phyloP scores from a whole-genome alignment of 345 rosid genomes.

The Linum lewisii region DNA sequence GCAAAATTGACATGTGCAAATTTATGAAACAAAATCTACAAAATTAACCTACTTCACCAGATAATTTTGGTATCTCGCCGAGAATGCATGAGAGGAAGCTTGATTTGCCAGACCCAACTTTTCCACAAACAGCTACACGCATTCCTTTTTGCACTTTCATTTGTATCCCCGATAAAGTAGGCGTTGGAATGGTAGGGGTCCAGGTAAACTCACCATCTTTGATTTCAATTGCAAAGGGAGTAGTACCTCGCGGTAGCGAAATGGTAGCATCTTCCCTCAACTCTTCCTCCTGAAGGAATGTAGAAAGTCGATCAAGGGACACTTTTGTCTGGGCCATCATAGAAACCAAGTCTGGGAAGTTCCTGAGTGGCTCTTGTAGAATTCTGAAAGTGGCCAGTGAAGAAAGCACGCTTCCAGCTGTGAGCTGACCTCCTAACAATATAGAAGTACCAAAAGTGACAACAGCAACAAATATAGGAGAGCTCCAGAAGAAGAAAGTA shows the following conservation, averaged over 20 bases:
- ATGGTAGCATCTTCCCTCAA: slow-evolving; percentile 87
- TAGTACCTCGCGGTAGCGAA: slow-evolving; percentile 63
- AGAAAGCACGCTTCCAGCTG: slow-evolving; percentile 98
- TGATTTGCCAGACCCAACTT: slow-evolving; percentile 97
- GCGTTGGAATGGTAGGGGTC: slow-evolving; percentile 64
- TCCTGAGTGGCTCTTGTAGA: slow-evolving; percentile 97
- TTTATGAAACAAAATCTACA: slow-evolving; percentile 12
- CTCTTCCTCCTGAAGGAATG: slow-evolving; percentile 93
- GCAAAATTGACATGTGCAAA: slow-evolving; percentile 12
- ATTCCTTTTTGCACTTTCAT: slow-evolving; percentile 81
- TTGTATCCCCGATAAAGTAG: slow-evolving; percentile 69
- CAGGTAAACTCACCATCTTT: slow-evolving; percentile 74
- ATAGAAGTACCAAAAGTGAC: slow-evolving; percentile 89
- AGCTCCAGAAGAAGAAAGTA: slow-evolving; percentile 97
- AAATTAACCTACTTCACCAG: slow-evolving; percentile 81
- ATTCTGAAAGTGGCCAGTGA: slow-evolving; percentile 98
- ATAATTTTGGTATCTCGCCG: slow-evolving; percentile 92
- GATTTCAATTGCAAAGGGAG: slow-evolving; percentile 67
- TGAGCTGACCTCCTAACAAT: slow-evolving; percentile 77
- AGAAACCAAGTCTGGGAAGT: slow-evolving; percentile 95
- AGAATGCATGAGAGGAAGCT: slow-evolving; percentile 98
- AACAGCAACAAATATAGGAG: slow-evolving; percentile 98
- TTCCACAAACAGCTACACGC: slow-evolving; percentile 99
- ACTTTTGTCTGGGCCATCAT: slow-evolving; percentile 99
- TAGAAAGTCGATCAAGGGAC: slow-evolving; percentile 94